phyloP scores from a whole-genome alignment of 2,329 filamentous ascomycete genomes.

The Zymoseptoria pseudotritici region DNA sequence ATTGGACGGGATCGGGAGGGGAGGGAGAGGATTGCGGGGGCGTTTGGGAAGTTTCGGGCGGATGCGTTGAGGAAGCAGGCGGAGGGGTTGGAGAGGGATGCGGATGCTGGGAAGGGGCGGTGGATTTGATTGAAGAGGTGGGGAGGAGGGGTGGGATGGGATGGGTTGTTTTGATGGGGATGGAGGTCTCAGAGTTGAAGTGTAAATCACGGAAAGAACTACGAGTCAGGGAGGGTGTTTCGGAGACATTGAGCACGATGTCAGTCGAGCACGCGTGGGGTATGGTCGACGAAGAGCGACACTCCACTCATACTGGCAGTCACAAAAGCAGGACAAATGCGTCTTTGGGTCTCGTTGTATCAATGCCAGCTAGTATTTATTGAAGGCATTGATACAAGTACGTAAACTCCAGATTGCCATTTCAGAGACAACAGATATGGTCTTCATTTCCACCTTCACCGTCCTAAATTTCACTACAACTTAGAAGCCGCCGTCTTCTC shows the following conservation, averaged over 20 bases:
- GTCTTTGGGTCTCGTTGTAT: too few species aligned
- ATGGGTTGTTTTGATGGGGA: neutral
- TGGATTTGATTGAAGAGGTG: neutral
- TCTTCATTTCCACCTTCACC: neutral
- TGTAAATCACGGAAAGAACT: neutral
- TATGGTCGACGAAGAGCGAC: neutral
- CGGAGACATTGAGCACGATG: neutral
- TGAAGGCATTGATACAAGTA: too few species aligned
- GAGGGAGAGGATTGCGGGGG: constrained; percentile 52
- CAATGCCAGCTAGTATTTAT: too few species aligned
- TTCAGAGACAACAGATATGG: neutral
- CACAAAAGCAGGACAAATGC: neutral
- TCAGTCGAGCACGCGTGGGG: neutral
- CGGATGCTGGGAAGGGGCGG: constrained; percentile 1
- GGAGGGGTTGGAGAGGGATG: constrained; percentile 43
- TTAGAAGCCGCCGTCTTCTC: constrained; percentile 49
- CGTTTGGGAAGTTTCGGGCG: constrained; percentile 55
- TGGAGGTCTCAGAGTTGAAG: neutral
- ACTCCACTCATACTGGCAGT: neutral
- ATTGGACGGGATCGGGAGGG: constrained; percentile 49
- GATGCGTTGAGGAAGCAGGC: constrained; percentile 57
- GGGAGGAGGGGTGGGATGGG: neutral
- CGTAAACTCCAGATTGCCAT: neutral
- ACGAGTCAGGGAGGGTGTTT: neutral
- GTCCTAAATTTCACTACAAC: constrained; percentile 20